Evolutionary conservation across 1,284 basidiomycete species (phyloP), one percentile per base, ranked within the genome.

Genomic region (Anthracocystis panici-leucophaei): DNA sequence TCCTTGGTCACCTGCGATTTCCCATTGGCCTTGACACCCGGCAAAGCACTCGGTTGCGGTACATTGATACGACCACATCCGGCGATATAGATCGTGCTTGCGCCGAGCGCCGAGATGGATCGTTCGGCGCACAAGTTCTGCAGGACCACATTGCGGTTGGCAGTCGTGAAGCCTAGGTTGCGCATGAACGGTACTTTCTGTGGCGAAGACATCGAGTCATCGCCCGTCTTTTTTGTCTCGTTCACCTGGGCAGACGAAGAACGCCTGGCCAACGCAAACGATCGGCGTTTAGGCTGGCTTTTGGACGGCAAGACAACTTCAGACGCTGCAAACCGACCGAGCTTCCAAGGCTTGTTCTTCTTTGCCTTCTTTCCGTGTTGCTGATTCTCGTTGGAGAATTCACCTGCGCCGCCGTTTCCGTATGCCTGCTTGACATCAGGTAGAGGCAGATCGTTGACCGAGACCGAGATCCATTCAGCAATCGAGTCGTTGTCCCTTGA

Each of bases 391-490:
- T 75, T 70, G 18, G 67, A 70, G 57, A 58, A 75, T 21, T 70
- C 67, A 35, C 72, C 72, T 2, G 52, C 54, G 3, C 72, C 72
- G 11, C 72, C 72, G 16, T 75, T 75, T 14, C 72, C 67, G 38
- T 75, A 70, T 3, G 66, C 33, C 12, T 63, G 59, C 3, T 45
- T 52, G 12, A 10, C 53, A 21, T 57, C 41, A 21, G 57, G 49
- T 42, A 57, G 23, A 2, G 67, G 73, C n/a, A 75, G 40, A 31
- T 75, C 73, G 23, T 64, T 64, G 55, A 60, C 61, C 5, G 73
- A 75, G 8, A 75, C 67, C 3, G 67, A 67, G 44, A 75, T 75
- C 67, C 73, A 75, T 29, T 75, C 67, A 4, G 60, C 67, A 18
- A 71, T 75, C 35, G 73, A 67, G n/a, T 71, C 73, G 25, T 66